phyloP scores from a whole-genome alignment of 306 rosid genomes.

The Quercus robur region DNA sequence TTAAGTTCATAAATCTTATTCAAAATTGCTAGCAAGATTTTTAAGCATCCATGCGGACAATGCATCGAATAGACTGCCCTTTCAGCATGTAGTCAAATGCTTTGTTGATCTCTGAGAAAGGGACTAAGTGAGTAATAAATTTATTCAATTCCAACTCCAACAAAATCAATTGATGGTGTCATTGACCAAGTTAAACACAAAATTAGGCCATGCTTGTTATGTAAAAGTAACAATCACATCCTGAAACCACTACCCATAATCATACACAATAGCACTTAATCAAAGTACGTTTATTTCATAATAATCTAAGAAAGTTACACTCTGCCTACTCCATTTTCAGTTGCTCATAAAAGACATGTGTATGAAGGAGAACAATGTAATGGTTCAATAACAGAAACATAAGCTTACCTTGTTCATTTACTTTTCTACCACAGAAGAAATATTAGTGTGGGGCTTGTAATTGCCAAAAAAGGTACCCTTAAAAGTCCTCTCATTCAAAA shows the following conservation, averaged over 20 bases:
- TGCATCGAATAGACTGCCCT: constrained; percentile 62
- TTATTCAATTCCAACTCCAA: constrained; percentile 73
- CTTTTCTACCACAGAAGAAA: constrained; percentile 67
- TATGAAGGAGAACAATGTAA: too few relatives aligned
- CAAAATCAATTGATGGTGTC: not conserved
- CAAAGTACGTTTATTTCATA: too few relatives aligned
- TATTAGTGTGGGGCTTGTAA: constrained; percentile 75
- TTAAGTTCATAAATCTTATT: too few relatives aligned
- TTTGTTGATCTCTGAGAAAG: constrained; percentile 69
- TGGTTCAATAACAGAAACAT: not conserved
- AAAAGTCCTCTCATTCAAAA: constrained; percentile 75
- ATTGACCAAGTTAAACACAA: not conserved
- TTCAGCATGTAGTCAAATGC: constrained; percentile 72
- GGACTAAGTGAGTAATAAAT: constrained; percentile 59
- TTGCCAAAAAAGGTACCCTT: constrained; percentile 96
- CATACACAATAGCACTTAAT: not conserved
- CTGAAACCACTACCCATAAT: not conserved
- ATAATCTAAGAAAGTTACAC: too few relatives aligned
- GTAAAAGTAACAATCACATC: too few relatives aligned
- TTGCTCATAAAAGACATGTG: too few relatives aligned
- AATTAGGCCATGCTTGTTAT: too few relatives aligned
- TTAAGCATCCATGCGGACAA: constrained; percentile 49
- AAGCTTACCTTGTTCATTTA: constrained; percentile 44
- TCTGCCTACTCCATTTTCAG: too few relatives aligned
- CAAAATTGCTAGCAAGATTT: not conserved